Base-by-base conservation (phyloP, 768 basidiomycete genomes). In the Hericium erinaceus region DNA sequence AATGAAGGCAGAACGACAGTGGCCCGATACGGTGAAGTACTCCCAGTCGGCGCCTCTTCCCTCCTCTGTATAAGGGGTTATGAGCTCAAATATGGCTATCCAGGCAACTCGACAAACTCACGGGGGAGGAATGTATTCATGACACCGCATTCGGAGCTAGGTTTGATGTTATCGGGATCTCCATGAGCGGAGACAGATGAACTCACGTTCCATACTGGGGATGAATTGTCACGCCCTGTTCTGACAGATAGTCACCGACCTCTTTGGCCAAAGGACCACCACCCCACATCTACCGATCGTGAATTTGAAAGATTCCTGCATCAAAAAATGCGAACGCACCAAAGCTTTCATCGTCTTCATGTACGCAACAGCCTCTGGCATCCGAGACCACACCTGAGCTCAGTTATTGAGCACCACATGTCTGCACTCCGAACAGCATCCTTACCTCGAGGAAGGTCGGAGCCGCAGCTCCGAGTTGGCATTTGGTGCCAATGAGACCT, bases 391-490 rank as follows among this genome's bases (percentile, higher is more conserved):
- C 18, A 60, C 60, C 68, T 69, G 26, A 39, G 48, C 22, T 8
- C 48, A 54, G 1, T 28, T 18, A 15, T 46, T 46, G 44, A 46
- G 20, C 9, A 20, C n/a, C 44, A 20, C 13, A 15, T 15, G 41
- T 44, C 7, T 18, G 44, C 7, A 9, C n/a, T 46, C 33, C 6
- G 20, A 52, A 2, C 24, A 13, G 20, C 18, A 39, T 57, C 33
- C 24, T 2, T 55, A 72, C 73, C 64, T 74, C 70, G 11, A 74
- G 48, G 55, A 74, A 70, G 2, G 65, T 57, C 0, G 73, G 73
- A 4, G 71, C 69, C 52, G 63, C 66, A 33, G 61, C 64, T 6
- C 66, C 59, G n/a, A 70, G 54, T 2, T 66, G 59, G 37, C 64
- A 60, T 0, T 62, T 56, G 0, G 67, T 64, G 4, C 60, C 64